phyloP scores from a whole-genome alignment of 2,329 filamentous ascomycete species.

The Pezicula radicicola region DNA sequence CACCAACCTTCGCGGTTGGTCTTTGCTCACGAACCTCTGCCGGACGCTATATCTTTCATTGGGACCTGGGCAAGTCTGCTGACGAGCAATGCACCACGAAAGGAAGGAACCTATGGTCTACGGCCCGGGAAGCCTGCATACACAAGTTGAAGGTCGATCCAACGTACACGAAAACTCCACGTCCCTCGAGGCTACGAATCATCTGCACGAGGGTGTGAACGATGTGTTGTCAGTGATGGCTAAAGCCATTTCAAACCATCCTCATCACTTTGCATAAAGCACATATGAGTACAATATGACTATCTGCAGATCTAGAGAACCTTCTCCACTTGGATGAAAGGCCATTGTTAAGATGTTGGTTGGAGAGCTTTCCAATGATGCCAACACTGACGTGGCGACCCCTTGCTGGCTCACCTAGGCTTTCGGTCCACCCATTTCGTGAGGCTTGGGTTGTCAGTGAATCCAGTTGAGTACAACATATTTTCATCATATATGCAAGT shows the following conservation, averaged over 20 bases:
- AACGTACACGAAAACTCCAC: slow-evolving; percentile 6
- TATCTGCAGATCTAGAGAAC: slow-evolving; percentile 20
- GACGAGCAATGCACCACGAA: slow-evolving; percentile 20
- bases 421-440: slow-evolving; percentile 11
- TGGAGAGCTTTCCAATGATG: slow-evolving; percentile 18
- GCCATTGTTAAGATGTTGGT: slow-evolving; percentile 20
- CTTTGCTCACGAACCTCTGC: background rate
- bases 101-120: slow-evolving; percentile 18
- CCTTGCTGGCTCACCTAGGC: slow-evolving; percentile 23
- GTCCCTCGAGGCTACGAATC: slow-evolving; percentile 3
- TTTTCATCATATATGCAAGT: slow-evolving; percentile 13
- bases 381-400: slow-evolving; percentile 27
- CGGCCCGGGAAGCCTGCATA: slow-evolving; percentile 16
- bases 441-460: slow-evolving; percentile 15
- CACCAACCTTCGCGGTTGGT: slow-evolving; percentile 5
- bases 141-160: slow-evolving; percentile 7
- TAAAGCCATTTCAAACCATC: slow-evolving; percentile 15
- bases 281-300: slow-evolving; percentile 17
- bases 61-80: slow-evolving; percentile 19
- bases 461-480: slow-evolving; percentile 12
- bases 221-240: slow-evolving; percentile 27
- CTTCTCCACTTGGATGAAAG: slow-evolving; percentile 12
- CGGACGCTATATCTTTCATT: background rate
- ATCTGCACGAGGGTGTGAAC: slow-evolving; percentile 12
- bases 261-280: slow-evolving; percentile 23